A percentile compares a stretch with the other conserved stretches of the same genome.
Evolutionary conservation across 345 rosid species (phyloP).

Genomic region (Pistacia atlantica): DNA sequence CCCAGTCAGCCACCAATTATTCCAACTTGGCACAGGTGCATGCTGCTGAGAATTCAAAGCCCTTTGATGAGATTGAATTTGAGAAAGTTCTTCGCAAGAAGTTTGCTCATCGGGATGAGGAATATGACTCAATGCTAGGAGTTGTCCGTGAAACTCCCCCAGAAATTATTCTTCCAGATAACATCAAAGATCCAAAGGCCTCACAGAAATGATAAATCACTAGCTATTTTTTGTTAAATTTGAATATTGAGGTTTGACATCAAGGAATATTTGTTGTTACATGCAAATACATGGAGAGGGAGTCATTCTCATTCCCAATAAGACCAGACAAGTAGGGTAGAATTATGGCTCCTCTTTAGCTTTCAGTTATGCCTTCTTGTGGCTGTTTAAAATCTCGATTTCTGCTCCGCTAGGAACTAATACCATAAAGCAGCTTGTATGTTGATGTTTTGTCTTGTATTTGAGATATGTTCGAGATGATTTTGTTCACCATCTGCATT

Average conservation of each 20-base stretch:
- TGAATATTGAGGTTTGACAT: constrained; percentile 27
- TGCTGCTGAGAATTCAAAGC: constrained; percentile 85
- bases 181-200: constrained; percentile 60
- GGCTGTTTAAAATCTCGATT: constrained; percentile 18
- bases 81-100: constrained; percentile 91
- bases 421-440: constrained; percentile 27
- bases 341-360: constrained; percentile 21
- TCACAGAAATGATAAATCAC: constrained; percentile 43
- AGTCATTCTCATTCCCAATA: constrained; percentile 44
- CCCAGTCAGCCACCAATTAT: constrained; percentile 79
- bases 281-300: constrained; percentile 38
- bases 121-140: constrained; percentile 85
- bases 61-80: constrained; percentile 79
- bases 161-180: constrained; percentile 78
- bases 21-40: constrained; percentile 86
- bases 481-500: constrained; percentile 6
- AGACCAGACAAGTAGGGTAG: constrained; percentile 38
- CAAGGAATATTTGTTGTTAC: constrained; percentile 34
- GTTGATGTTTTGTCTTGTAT: constrained; percentile 27
- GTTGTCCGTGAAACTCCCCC: constrained; percentile 79
- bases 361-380: constrained; percentile 13
- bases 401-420: constrained; percentile 25
- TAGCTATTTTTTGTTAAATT: constrained; percentile 29
- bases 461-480: constrained; percentile 14
- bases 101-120: constrained; percentile 70